A percentile compares a stretch with the other conserved stretches of the same genome.
phyloP scores from a whole-genome alignment of 1,284 basidiomycete genomes.

The Heterobasidion annosum region DNA sequence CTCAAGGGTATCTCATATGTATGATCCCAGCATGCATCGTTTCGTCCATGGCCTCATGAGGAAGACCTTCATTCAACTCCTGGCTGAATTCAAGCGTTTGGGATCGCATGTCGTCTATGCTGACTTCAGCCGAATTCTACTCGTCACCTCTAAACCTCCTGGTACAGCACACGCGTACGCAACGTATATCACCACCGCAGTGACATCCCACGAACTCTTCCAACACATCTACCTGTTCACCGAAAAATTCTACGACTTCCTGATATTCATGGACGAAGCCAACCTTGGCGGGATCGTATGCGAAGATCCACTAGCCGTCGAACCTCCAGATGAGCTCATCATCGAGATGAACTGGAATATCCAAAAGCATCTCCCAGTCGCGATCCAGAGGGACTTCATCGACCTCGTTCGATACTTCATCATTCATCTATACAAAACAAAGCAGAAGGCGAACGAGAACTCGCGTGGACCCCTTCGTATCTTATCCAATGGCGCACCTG shows the following conservation, averaged over 20 bases:
- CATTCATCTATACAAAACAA: conserved; percentile 76
- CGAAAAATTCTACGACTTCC: conserved; percentile 89
- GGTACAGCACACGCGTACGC: conserved; percentile 94
- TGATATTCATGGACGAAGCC: conserved; percentile 93
- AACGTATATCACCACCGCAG: conserved; percentile 88
- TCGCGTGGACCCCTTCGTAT: conserved; percentile 68
- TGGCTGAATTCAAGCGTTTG: conserved; percentile 94
- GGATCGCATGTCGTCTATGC: conserved; percentile 93
- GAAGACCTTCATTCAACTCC: conserved; percentile 94
- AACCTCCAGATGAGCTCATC: conserved; percentile 56
- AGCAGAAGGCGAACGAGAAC: conserved; percentile 52
- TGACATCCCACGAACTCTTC: conserved; percentile 93
- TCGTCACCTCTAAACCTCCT: conserved; percentile 93
- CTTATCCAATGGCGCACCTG: conserved; percentile 62
- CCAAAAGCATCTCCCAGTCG: conserved; percentile 80
- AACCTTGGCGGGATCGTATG: conserved; percentile 92
- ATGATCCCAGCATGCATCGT: conserved; percentile 89
- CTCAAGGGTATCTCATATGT: conserved; percentile 79
- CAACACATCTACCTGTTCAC: conserved; percentile 87
- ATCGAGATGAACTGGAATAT: conserved; percentile 97
- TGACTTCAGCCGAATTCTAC: conserved; percentile 86
- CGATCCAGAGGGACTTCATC: conserved; percentile 77
- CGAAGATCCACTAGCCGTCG: conserved; percentile 61
- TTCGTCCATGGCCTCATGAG: conserved; percentile 96
- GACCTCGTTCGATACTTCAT: conserved; percentile 78